phyloP scores from a whole-genome alignment of 345 rosid species.

The Moricandia arvensis region DNA sequence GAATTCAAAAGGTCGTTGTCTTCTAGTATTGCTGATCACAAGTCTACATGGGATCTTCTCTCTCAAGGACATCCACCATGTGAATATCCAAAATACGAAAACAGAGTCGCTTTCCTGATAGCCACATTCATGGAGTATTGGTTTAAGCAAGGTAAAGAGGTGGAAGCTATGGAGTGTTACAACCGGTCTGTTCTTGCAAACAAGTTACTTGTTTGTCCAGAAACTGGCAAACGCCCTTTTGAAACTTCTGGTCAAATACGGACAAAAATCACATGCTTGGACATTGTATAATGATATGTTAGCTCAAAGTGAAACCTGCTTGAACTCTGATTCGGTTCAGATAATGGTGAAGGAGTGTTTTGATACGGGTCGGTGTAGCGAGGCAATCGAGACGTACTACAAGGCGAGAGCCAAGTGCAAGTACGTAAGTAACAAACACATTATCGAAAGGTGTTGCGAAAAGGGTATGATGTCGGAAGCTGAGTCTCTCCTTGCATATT shows the following conservation, averaged over 20 bases:
- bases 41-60: not conserved
- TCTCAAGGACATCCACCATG: not conserved
- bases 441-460: no score
- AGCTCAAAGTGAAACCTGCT: not conserved
- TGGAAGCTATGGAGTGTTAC: not conserved
- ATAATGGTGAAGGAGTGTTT: not conserved
- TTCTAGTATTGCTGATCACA: not conserved
- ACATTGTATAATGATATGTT: not conserved
- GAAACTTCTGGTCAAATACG: not conserved
- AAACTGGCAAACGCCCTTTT: not conserved
- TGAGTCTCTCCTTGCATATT: not conserved
- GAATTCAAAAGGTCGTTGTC: not conserved
- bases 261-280: not conserved
- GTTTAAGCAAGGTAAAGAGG: not conserved
- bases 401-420: not conserved
- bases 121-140: no score
- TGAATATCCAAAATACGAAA: not conserved
- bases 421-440: no score
- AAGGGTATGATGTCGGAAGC: not conserved
- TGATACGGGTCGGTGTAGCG: not conserved
- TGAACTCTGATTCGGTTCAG: not conserved
- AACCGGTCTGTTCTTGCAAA: not conserved
- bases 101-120: not conserved
- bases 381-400: not conserved
- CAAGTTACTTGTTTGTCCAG: not conserved